Percentiles rank a stretch among this genome's conserved stretches.
phyloP scores from a whole-genome alignment of 306 rosid genomes.

The Gleditsia sinensis region DNA sequence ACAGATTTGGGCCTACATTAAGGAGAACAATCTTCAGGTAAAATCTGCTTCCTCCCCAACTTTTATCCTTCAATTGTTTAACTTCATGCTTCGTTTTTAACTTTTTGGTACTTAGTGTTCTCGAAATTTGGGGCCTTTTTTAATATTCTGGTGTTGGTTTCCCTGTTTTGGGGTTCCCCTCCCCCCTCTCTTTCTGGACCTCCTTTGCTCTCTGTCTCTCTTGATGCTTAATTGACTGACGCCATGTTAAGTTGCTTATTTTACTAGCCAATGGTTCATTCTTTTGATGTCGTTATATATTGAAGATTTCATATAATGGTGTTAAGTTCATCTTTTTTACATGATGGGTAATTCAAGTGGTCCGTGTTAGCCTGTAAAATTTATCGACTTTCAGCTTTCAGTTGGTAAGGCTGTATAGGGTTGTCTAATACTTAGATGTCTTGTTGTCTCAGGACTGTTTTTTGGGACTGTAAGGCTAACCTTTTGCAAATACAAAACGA shows the following conservation, averaged over 20 bases:
- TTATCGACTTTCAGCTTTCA: background rate
- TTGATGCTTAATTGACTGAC: background rate
- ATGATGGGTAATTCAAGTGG: too few species aligned
- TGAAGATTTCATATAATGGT: too few species aligned
- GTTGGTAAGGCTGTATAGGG: background rate
- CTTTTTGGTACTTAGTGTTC: background rate
- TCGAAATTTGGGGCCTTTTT: background rate
- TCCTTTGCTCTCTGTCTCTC: too few species aligned
- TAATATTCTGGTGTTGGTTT: background rate
- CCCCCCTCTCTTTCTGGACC: too few species aligned
- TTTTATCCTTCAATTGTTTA: background rate
- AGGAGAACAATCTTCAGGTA: conserved; percentile 94
- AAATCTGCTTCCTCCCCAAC: too few species aligned
- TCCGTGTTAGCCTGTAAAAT: background rate
- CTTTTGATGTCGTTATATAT: too few species aligned
- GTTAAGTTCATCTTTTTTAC: too few species aligned
- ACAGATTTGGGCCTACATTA: conserved; percentile 90
- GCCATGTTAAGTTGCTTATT: background rate
- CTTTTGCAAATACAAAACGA: background rate
- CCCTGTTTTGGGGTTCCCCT: background rate
- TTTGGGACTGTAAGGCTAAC: background rate
- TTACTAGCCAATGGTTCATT: background rate
- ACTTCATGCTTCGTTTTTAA: background rate
- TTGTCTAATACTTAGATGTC: background rate
- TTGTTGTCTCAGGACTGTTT: background rate